These are phyloP conservation scores for Globisporangium nodosum DNA, from an alignment of 352 stramenopile genomes.

Conservation along the genomic window DNA sequence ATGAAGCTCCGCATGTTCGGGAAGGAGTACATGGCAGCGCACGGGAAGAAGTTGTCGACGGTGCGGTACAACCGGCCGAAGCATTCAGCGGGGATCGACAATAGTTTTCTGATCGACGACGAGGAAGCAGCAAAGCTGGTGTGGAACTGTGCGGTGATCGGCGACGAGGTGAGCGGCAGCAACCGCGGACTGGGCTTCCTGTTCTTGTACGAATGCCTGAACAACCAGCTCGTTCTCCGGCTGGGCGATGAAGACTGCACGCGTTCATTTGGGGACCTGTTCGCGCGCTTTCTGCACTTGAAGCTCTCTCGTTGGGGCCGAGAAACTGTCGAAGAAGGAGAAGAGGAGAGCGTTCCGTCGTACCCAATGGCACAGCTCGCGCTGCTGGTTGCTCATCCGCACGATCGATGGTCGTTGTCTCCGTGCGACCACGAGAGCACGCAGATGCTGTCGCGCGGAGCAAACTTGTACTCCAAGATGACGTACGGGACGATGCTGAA, in stretches of 20 bases:
- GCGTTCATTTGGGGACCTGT: slow-evolving; percentile 72
- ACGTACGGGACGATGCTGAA: slow-evolving; percentile 76
- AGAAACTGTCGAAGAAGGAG: slow-evolving; percentile 78
- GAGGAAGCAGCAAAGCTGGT: slow-evolving; percentile 75
- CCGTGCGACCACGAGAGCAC: slow-evolving; percentile 66
- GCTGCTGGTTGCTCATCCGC: slow-evolving; percentile 55
- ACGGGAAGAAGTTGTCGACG: slow-evolving; percentile 76
- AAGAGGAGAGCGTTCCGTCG: slow-evolving; percentile 73
- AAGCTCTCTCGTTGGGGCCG: slow-evolving; percentile 82
- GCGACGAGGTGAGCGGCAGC: slow-evolving; percentile 76
- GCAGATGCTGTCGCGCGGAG: slow-evolving; percentile 62
- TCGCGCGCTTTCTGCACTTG: slow-evolving; percentile 70
- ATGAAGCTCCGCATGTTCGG: slow-evolving; percentile 77
- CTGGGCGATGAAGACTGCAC: slow-evolving; percentile 71
- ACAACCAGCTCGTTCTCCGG: slow-evolving; percentile 54
- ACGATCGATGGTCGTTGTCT: slow-evolving; percentile 46
- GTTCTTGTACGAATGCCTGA: slow-evolving; percentile 82
- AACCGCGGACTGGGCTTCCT: slow-evolving; percentile 76
- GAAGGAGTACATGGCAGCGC: slow-evolving; percentile 64
- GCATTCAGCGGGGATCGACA: slow-evolving; percentile 38
- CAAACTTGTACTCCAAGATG: slow-evolving; percentile 80
- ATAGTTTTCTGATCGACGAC: slow-evolving; percentile 68
- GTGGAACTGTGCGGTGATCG: slow-evolving; percentile 78
- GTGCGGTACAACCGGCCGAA: slow-evolving; percentile 83
- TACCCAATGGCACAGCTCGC: slow-evolving; percentile 74